phyloP scores from a whole-genome alignment of 306 rosid genomes.

The Sindora glabra region DNA sequence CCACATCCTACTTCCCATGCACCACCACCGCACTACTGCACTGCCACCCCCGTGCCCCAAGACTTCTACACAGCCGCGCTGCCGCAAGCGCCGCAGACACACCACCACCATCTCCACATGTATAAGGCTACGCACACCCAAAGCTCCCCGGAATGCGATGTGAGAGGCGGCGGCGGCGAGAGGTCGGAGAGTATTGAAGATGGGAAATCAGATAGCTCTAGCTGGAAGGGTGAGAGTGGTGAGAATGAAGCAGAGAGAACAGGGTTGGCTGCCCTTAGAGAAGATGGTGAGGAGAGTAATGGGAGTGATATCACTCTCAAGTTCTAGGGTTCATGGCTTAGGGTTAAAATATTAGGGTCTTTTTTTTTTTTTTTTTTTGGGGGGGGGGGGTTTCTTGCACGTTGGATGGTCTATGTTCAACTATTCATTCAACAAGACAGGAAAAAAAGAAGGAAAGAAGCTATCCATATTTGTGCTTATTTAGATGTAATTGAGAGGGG shows the following conservation, averaged over 20 bases:
- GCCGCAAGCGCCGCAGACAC: constrained; percentile 30
- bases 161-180: constrained; percentile 36
- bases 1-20: constrained; percentile 65
- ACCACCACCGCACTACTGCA: constrained; percentile 61
- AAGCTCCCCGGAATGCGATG: constrained; percentile 53
- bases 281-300: constrained; percentile 57
- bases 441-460: neutral
- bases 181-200: constrained; percentile 92
- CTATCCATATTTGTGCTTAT: too few species aligned
- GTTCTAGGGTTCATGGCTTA: constrained; percentile 41
- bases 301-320: constrained; percentile 81
- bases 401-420: neutral
- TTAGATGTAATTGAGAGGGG: constrained; percentile 17
- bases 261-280: constrained; percentile 41
- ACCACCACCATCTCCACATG: constrained; percentile 58
- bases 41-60: constrained; percentile 50
- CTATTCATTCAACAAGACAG: constrained; percentile 3
- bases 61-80: constrained; percentile 54
- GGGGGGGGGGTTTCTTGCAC: constrained; percentile 16
- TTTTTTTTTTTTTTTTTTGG: too few species aligned
- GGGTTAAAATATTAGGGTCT: constrained; percentile 21
- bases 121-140: constrained; percentile 52
- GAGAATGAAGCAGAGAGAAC: constrained; percentile 60
- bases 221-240: constrained; percentile 94
- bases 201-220: constrained; percentile 87